phyloP scores from a whole-genome alignment of 129 eudicot genomes.

The Silybum marianum region DNA sequence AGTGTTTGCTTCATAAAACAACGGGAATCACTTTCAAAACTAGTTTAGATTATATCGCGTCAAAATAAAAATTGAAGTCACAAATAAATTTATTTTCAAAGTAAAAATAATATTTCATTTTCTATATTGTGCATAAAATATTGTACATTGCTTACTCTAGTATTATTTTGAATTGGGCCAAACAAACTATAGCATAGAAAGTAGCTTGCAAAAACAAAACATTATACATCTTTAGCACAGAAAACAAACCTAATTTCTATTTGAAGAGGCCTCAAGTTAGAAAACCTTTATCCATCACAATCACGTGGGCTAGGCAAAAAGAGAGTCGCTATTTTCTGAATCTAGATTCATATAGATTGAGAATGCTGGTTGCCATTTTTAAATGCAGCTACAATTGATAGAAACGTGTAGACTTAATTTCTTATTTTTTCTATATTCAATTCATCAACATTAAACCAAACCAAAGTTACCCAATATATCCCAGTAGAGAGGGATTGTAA shows the following conservation, averaged over 20 bases:
- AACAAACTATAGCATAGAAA: neutral
- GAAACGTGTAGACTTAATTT: neutral
- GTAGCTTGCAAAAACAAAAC: neutral
- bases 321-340: neutral
- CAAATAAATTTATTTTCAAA: neutral
- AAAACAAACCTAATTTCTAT: neutral
- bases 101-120: neutral
- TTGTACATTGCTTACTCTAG: conserved; percentile 4
- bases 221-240: neutral
- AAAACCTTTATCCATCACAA: neutral
- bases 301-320: neutral
- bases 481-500: neutral
- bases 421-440: neutral
- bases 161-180: neutral
- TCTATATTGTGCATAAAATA: no score
- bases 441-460: neutral
- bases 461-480: neutral
- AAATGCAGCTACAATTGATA: neutral
- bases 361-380: neutral
- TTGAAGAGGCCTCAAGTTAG: neutral
- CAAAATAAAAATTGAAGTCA: no score
- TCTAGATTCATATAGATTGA: neutral
- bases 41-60: neutral
- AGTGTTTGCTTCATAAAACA: neutral
- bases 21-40: neutral